These are phyloP conservation scores for Venturia pyrina DNA, from an alignment of 2,329 filamentous ascomycete genomes.

Conservation along the genomic window DNA sequence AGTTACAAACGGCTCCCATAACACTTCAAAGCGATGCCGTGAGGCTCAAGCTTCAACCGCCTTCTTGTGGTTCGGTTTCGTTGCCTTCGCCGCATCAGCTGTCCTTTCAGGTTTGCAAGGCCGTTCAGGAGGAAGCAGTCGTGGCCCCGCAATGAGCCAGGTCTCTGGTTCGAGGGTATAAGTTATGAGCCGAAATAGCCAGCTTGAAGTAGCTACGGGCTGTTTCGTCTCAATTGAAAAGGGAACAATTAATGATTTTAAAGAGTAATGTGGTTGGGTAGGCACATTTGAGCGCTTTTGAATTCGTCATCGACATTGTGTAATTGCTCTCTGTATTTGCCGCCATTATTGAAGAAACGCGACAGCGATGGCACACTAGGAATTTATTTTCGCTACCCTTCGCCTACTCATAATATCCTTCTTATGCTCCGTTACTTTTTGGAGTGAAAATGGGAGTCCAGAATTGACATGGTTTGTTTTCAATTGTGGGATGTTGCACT, in stretches of 20 bases:
- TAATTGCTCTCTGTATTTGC: too few species aligned
- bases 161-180: conserved; percentile 26
- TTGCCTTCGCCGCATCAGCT: conserved; percentile 45
- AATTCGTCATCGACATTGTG: not conserved
- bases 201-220: not conserved
- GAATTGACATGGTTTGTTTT: too few species aligned
- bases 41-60: conserved; percentile 64
- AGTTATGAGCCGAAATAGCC: not conserved
- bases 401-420: too few species aligned
- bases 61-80: conserved; percentile 73
- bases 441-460: too few species aligned
- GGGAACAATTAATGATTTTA: not conserved
- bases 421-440: too few species aligned
- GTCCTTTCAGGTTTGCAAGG: conserved; percentile 46
- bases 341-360: too few species aligned
- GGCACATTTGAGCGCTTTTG: not conserved
- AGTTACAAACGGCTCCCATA: conserved; percentile 52
- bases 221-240: not conserved
- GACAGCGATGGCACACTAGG: too few species aligned
- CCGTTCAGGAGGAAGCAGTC: conserved; percentile 35
- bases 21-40: conserved; percentile 57
- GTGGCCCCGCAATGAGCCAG: conserved; percentile 43
- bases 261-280: not conserved
- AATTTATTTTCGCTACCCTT: too few species aligned
- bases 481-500: too few species aligned